Evolutionary conservation across 805 yeast genomes (phyloP).

Genomic region (Kockiozyma suomiensis): DNA sequence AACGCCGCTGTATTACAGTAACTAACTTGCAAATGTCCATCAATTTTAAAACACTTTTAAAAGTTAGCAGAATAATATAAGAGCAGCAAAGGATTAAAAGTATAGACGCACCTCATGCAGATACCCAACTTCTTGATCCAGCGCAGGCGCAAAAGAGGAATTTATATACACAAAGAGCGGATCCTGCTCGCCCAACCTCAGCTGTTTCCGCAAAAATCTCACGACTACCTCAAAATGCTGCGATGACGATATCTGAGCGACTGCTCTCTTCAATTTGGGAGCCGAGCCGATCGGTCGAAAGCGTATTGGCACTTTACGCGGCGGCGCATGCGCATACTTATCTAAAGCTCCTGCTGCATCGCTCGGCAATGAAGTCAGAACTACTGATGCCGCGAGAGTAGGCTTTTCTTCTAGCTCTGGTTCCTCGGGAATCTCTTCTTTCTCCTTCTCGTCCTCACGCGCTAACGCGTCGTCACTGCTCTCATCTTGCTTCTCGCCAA

Average conservation of each 20-base stretch:
- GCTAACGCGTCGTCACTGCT: background rate
- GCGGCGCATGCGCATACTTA: conserved; percentile 36
- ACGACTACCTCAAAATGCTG: conserved; percentile 53
- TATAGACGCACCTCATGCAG: conserved; percentile 36
- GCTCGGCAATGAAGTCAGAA: conserved; percentile 39
- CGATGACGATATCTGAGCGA: conserved; percentile 49
- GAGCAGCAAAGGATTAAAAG: background rate
- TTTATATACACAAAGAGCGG: conserved; percentile 47
- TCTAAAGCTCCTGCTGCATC: conserved; percentile 40
- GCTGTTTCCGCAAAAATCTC: conserved; percentile 48
- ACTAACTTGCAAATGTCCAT: conserved; percentile 40
- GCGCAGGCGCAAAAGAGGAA: conserved; percentile 47
- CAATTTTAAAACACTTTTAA: conserved; percentile 34
- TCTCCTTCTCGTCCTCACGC: background rate
- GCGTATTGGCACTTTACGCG: conserved; percentile 47
- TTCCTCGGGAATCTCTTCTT: conserved; percentile 38
- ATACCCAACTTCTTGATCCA: conserved; percentile 44
- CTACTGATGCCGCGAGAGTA: conserved; percentile 43
- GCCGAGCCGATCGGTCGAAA: conserved; percentile 61
- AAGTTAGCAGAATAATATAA: background rate
- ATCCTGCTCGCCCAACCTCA: conserved; percentile 38
- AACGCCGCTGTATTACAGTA: conserved; percentile 45
- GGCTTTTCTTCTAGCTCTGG: conserved; percentile 37
- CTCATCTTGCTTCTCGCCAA: background rate
- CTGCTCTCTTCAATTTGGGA: conserved; percentile 50